A percentile compares a stretch with the other conserved stretches of the same genome.
phyloP scores from a whole-genome alignment of 2,329 filamentous ascomycete species.

The Ceratocystis harringtonii region DNA sequence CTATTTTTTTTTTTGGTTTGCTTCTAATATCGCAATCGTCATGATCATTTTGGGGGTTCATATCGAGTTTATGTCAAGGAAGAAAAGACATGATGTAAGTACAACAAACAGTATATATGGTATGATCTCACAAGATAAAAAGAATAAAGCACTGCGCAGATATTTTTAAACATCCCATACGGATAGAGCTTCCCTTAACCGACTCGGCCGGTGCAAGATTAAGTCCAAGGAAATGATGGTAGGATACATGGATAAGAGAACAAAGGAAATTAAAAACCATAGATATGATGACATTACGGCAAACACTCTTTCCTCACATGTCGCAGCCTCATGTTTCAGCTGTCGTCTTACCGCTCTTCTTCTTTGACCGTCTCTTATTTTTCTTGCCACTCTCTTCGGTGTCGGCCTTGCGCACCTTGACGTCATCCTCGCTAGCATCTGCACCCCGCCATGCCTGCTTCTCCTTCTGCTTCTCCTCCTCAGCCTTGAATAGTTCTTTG shows the following conservation, averaged over 20 bases:
- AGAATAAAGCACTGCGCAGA: not conserved
- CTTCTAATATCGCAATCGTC: too few species aligned
- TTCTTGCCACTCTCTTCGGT: conserved; percentile 21
- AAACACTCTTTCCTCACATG: not conserved
- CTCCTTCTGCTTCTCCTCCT: conserved; percentile 22
- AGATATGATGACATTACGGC: not conserved
- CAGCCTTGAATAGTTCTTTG: conserved; percentile 26
- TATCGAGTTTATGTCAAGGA: too few species aligned
- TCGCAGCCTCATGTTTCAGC: conserved; percentile 14
- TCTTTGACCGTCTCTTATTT: conserved; percentile 40
- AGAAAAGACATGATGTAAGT: too few species aligned
- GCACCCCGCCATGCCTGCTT: conserved; percentile 5
- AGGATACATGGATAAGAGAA: not conserved
- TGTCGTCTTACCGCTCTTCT: conserved; percentile 30
- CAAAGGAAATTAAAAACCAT: conserved; percentile 2
- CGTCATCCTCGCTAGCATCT: conserved; percentile 18
- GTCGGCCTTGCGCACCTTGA: conserved; percentile 24
- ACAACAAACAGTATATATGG: too few species aligned
- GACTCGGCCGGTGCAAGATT: too few species aligned
- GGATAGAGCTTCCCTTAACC: too few species aligned
- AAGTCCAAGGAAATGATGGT: too few species aligned
- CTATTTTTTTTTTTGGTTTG: not conserved
- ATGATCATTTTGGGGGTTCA: too few species aligned
- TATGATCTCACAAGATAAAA: not conserved
- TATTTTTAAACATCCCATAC: not conserved